Percentiles rank a stretch among this genome's conserved stretches.
Evolutionary conservation across 2,329 filamentous ascomycete species (phyloP).

Genomic region (Chalaropsis thielavioides): DNA sequence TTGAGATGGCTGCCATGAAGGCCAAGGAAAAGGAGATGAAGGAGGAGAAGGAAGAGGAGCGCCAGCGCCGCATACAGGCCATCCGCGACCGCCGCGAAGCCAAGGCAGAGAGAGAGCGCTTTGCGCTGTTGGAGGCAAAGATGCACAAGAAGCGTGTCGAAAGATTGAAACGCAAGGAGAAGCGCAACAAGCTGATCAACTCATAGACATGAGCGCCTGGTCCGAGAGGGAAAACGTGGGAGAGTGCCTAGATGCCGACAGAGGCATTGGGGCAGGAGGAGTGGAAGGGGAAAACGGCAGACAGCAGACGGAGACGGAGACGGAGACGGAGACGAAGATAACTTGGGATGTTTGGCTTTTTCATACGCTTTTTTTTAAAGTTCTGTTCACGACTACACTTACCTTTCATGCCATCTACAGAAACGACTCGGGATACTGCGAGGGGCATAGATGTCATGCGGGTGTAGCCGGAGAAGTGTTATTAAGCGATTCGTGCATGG

Average conservation of each 20-base stretch:
- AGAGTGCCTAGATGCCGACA: not conserved
- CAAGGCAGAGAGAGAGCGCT: constrained; percentile 87
- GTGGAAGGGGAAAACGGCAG: not conserved
- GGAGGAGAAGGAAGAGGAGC: constrained; percentile 82
- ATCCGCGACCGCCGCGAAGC: constrained; percentile 75
- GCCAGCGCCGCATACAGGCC: constrained; percentile 64
- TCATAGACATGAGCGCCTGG: constrained; percentile 32
- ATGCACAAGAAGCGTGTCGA: constrained; percentile 96
- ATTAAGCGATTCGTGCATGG: not conserved
- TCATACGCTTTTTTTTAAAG: constrained; percentile 2
- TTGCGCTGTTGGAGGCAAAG: constrained; percentile 87
- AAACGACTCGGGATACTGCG: not conserved
- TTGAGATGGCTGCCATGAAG: constrained; percentile 62
- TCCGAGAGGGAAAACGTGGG: constrained; percentile 2
- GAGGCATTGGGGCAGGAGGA: not conserved
- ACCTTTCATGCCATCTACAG: not conserved
- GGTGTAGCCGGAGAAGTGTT: not conserved
- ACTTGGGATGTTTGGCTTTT: constrained; percentile 7
- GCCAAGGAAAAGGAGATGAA: constrained; percentile 92
- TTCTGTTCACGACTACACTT: not conserved
- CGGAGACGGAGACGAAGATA: not conserved
- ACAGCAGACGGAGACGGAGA: not conserved
- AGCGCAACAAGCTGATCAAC: constrained; percentile 75
- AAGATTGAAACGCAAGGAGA: constrained; percentile 84
- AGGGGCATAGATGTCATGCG: not conserved